phyloP scores from a whole-genome alignment of 345 rosid genomes.

The Crucihimalaya himalaica region DNA sequence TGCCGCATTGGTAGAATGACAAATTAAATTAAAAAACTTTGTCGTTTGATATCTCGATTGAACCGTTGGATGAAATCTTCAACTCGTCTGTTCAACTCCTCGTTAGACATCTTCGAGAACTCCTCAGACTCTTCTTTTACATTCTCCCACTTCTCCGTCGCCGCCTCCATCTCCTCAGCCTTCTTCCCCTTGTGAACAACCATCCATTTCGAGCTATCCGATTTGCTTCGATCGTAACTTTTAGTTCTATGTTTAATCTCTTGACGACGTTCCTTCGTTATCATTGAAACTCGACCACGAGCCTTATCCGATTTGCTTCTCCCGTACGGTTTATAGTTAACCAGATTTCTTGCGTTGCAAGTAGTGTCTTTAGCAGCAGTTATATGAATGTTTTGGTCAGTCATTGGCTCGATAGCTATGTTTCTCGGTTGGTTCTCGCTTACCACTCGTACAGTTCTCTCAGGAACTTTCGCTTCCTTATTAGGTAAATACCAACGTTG shows the following conservation, averaged over 20 bases:
- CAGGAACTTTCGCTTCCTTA: conserved; percentile 6
- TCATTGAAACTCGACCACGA: not conserved
- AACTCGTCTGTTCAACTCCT: conserved; percentile 70
- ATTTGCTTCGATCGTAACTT: conserved; percentile 17
- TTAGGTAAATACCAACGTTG: not conserved
- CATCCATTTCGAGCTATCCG: conserved; percentile 33
- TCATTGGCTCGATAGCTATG: not conserved
- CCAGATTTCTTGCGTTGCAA: not conserved
- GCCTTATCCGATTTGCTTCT: conserved; percentile 34
- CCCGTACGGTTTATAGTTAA: conserved; percentile 13
- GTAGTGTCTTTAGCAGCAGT: not conserved
- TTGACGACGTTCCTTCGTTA: not conserved
- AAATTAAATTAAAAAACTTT: conserved; percentile 18
- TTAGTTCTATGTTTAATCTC: conserved; percentile 16
- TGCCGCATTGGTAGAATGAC: not conserved
- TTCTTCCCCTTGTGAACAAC: conserved; percentile 11
- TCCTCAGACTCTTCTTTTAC: conserved; percentile 48
- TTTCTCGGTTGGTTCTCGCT: conserved; percentile 2
- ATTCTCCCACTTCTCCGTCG: conserved; percentile 29
- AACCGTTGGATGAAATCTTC: conserved; percentile 74
- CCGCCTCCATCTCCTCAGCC: conserved; percentile 11
- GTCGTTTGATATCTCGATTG: conserved; percentile 63
- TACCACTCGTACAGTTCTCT: not conserved
- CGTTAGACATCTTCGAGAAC: conserved; percentile 65
- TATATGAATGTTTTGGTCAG: not conserved